phyloP scores from a whole-genome alignment of 352 stramenopile species.

The Phytophthora pini region DNA sequence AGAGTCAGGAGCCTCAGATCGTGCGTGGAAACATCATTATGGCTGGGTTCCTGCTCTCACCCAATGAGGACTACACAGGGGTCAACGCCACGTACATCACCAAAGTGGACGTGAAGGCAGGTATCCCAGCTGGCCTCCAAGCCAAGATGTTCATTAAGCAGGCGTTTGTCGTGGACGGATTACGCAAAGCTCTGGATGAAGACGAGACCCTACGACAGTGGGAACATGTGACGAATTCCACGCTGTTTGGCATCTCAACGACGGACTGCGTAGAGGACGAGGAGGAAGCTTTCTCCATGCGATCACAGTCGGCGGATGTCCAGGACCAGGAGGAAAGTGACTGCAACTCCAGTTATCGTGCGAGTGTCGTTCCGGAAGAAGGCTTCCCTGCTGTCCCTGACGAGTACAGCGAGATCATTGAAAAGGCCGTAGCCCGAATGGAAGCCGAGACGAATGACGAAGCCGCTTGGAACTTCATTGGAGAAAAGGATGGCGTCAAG shows the following conservation, averaged over 20 bases:
- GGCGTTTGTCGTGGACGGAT: slow-evolving; percentile 65
- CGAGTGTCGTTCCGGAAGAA: slow-evolving; percentile 44
- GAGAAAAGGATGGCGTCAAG: slow-evolving; percentile 74
- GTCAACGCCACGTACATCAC: slow-evolving; percentile 70
- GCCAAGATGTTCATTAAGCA: slow-evolving; percentile 82
- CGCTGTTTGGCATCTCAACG: slow-evolving; percentile 48
- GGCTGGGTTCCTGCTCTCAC: slow-evolving; percentile 68
- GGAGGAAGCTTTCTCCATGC: slow-evolving; percentile 35
- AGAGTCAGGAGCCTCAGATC: slow-evolving; percentile 48
- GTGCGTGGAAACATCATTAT: slow-evolving; percentile 62
- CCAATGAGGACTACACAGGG: slow-evolving; percentile 63
- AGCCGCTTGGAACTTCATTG: slow-evolving; percentile 67
- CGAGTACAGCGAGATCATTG: slow-evolving; percentile 63
- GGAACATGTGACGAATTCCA: slow-evolving; percentile 58
- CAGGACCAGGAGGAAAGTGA: slow-evolving; percentile 29
- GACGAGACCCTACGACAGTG: slow-evolving; percentile 33
- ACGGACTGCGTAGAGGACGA: slow-evolving; percentile 59
- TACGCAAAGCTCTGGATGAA: slow-evolving; percentile 64
- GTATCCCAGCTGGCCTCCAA: slow-evolving; percentile 58
- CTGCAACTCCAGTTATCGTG: neutral
- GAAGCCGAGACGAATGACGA: slow-evolving; percentile 66
- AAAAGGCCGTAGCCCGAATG: slow-evolving; percentile 64
- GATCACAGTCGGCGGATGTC: slow-evolving; percentile 19
- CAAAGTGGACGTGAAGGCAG: slow-evolving; percentile 69
- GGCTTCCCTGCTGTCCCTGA: slow-evolving; percentile 51